Percentiles rank a stretch among this genome's conserved stretches.
Evolutionary conservation across 768 basidiomycete species (phyloP).

Genomic region (Russula ochroleuca): DNA sequence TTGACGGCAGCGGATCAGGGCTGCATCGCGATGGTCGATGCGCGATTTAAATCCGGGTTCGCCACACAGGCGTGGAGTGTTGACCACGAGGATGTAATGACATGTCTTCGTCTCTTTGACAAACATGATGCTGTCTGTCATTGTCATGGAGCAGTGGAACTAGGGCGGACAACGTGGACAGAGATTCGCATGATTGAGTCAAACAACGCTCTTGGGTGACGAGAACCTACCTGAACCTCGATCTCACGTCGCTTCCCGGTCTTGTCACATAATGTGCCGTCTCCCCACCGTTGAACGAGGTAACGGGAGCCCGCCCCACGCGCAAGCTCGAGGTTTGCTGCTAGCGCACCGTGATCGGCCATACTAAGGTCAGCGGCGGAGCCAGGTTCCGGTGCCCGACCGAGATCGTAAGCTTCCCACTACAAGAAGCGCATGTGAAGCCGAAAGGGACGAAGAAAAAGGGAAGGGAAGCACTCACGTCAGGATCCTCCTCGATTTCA

Average conservation of each 20-base stretch:
- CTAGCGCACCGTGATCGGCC: constrained; percentile 59
- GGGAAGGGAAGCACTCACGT: constrained; percentile 46
- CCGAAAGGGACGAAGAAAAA: constrained; percentile 24
- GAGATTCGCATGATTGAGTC: constrained; percentile 13
- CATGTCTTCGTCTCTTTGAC: constrained; percentile 94
- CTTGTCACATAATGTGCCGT: constrained; percentile 92
- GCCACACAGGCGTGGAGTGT: constrained; percentile 90
- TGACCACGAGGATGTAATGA: constrained; percentile 88
- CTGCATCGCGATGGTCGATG: constrained; percentile 59
- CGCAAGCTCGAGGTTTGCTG: constrained; percentile 70
- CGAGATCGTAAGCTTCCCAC: constrained; percentile 78
- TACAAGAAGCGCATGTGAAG: constrained; percentile 33
- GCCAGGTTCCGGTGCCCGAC: constrained; percentile 58
- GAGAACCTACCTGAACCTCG: constrained; percentile 79
- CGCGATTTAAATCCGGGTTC: constrained; percentile 88
- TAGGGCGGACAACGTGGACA: constrained; percentile 33
- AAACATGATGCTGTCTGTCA: constrained; percentile 83
- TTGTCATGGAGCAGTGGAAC: constrained; percentile 96
- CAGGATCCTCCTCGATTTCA: constrained; percentile 81
- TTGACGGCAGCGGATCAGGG: constrained; percentile 74
- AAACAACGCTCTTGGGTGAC: constrained; percentile 4
- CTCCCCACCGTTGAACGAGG: constrained; percentile 87
- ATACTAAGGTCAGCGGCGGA: constrained; percentile 61
- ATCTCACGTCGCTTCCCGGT: constrained; percentile 83
- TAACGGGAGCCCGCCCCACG: constrained; percentile 82